Conservation (phyloP, 192 early-diverging fungal genomes). For the Kappamyces sp. region DNA sequence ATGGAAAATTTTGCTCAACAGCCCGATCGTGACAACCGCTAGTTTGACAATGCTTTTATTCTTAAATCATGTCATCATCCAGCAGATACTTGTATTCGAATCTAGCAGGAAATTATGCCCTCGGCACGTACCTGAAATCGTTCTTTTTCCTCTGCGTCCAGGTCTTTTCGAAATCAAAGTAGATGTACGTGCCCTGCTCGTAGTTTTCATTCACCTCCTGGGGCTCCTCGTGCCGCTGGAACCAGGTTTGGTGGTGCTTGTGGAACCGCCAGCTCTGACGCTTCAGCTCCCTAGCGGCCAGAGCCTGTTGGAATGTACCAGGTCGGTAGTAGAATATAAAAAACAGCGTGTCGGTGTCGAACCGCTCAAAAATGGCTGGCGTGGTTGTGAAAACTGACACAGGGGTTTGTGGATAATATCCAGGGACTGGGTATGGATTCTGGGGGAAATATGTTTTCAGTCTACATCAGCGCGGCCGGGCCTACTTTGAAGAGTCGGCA, state of each 20-base stretch:
- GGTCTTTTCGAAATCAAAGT: conserved; percentile 96
- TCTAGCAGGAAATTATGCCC: conserved; percentile 28
- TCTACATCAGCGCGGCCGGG: conserved; percentile 39
- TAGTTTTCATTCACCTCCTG: conserved; percentile 92
- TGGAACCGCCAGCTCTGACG: conserved; percentile 98
- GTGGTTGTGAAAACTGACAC: conserved; percentile 76
- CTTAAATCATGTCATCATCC: conserved; percentile 37
- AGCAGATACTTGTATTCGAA: conserved; percentile 88
- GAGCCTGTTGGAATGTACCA: conserved; percentile 93
- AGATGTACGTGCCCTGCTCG: conserved; percentile 96
- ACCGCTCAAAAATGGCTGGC: conserved; percentile 72
- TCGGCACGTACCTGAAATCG: conserved; percentile 68
- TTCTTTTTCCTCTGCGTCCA: conserved; percentile 96
- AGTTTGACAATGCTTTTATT: too few species aligned
- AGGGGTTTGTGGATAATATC: conserved; percentile 84
- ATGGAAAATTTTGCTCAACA: too few species aligned
- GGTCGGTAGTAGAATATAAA: conserved; percentile 98
- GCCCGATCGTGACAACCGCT: too few species aligned
- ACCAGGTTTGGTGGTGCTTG: conserved; percentile 98
- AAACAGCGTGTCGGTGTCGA: conserved; percentile 92
- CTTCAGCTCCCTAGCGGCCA: conserved; percentile 93
- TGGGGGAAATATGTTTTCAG: conserved; percentile 68
- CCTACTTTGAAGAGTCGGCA: conserved; percentile 75
- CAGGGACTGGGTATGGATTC: conserved; percentile 75
- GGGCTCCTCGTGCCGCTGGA: conserved; percentile 96